Base-by-base conservation (phyloP, 78 protist species). In the Guillardia theta region DNA sequence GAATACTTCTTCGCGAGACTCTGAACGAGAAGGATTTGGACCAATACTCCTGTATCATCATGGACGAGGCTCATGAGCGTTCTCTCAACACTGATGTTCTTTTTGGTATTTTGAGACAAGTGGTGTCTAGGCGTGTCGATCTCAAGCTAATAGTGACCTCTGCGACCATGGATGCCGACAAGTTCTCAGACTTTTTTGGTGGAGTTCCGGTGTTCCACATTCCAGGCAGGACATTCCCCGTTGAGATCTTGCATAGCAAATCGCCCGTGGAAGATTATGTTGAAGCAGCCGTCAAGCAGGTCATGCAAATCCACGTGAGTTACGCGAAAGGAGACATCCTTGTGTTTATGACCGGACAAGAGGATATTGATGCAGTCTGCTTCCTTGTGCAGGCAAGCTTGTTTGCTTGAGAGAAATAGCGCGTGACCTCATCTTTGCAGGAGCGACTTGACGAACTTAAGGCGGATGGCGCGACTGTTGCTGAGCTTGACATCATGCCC, bases 31-130 rank as follows among this genome's bases (percentile, higher is more conserved):
- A 22, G 4, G 62, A 88, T 45, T 44, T 88, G 46, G 62, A 48
- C 21, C 30, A 22, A 27, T 88, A 88, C 64, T 0, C 54, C 41
- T 0, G 36, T 41, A 46, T 88, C 64, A 48, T 88, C 45, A 45
- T 99, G 36, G 99, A 99, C 94, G 99, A 99, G 96, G 99, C 99
- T n/a, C 99, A 99, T 96, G 99, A 99, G 95, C 97, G 99, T 37
- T 97, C 99, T 0, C 97, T 99, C 18, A 98, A 99, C 98, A 99
- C 99, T 9, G 99, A 99, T 93, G 88, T 99, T 46, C 96, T 99
- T 50, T 98, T 99, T 90, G 99, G 99, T 48, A 78, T 78, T 30
- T 48, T 78, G 41, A 1, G 18, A 4, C 77, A 92, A 41, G 43
- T 96, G 8, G 92, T 94, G 33, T 8, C 94, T 33, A 62, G 97